phyloP scores from a whole-genome alignment of 2,329 filamentous ascomycete species.

The Exophiala bonariae region DNA sequence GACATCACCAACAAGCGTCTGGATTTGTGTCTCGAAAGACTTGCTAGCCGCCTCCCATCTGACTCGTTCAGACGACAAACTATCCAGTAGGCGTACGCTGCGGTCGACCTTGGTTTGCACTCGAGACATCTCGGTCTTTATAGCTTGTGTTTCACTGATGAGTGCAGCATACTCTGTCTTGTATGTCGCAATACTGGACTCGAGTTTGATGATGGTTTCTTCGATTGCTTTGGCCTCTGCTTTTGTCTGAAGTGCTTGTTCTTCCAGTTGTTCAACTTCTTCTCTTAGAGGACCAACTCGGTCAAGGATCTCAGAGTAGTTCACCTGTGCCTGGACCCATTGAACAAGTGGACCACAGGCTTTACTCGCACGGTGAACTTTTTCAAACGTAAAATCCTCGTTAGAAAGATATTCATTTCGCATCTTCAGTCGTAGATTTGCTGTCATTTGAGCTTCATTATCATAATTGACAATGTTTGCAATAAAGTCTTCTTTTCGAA shows the following conservation, averaged over 20 bases:
- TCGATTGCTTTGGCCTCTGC: slow-evolving; percentile 90
- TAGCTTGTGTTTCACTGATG: slow-evolving; percentile 94
- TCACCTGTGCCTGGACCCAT: slow-evolving; percentile 95
- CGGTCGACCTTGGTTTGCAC: slow-evolving; percentile 98
- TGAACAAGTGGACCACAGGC: slow-evolving; percentile 95
- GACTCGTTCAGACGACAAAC: slow-evolving; percentile 85
- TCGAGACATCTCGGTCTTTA: slow-evolving; percentile 94
- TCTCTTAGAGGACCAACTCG: slow-evolving; percentile 88
- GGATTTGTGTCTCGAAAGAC: slow-evolving; percentile 97
- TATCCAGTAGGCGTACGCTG: slow-evolving; percentile 90
- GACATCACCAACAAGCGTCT: slow-evolving; percentile 92
- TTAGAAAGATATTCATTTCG: slow-evolving; percentile 87
- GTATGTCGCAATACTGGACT: slow-evolving; percentile 89
- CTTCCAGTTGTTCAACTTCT: slow-evolving; percentile 83
- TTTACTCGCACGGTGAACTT: slow-evolving; percentile 93
- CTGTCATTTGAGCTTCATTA: slow-evolving; percentile 94
- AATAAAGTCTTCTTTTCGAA: slow-evolving; percentile 94
- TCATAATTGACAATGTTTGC: slow-evolving; percentile 96
- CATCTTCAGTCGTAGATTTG: slow-evolving; percentile 79
- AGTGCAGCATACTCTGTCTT: slow-evolving; percentile 94
- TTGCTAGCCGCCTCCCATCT: slow-evolving; percentile 98
- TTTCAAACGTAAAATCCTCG: slow-evolving; percentile 93
- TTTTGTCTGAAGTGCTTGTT: slow-evolving; percentile 86
- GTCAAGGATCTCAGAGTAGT: slow-evolving; percentile 96
- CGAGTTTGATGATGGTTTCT: slow-evolving; percentile 78